Percentiles rank a stretch among this genome's conserved stretches.
phyloP scores from a whole-genome alignment of 371 early-diverging fungal species.

The Smittium mucronatum region DNA sequence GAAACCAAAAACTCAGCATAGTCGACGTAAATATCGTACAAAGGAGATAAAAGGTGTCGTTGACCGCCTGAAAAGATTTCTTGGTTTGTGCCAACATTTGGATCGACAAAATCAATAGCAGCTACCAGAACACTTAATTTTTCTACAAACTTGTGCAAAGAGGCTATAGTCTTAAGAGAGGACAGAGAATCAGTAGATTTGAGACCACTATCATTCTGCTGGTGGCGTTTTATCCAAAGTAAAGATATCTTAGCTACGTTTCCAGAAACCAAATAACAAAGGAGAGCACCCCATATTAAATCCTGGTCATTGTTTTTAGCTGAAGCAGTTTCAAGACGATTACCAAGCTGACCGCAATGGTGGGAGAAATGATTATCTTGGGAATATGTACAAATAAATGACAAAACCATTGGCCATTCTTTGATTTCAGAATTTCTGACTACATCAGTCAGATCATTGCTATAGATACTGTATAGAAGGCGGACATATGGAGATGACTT shows the following conservation, averaged over 20 bases:
- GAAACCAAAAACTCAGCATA: conserved; percentile 66
- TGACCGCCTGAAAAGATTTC: background rate
- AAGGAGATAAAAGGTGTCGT: conserved; percentile 43
- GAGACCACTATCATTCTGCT: conserved; percentile 16
- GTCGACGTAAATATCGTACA: conserved; percentile 76
- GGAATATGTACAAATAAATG: conserved; percentile 84
- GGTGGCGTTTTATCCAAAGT: conserved; percentile 59
- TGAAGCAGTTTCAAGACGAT: conserved; percentile 44
- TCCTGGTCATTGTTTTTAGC: conserved; percentile 21
- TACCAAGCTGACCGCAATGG: conserved; percentile 55
- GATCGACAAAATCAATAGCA: conserved; percentile 70
- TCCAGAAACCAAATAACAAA: conserved; percentile 84
- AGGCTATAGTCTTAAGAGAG: conserved; percentile 33
- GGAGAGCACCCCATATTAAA: conserved; percentile 51
- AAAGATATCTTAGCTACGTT: conserved; percentile 69
- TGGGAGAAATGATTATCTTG: conserved; percentile 55
- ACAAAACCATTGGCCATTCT: conserved; percentile 87
- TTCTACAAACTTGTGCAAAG: conserved; percentile 71
- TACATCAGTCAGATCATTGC: conserved; percentile 67
- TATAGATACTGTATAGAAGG: conserved; percentile 62
- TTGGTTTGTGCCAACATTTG: conserved; percentile 21
- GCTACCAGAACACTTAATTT: conserved; percentile 82
- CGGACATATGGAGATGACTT: conserved; percentile 61
- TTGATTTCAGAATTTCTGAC: conserved; percentile 59
- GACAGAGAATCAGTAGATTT: conserved; percentile 24